These are phyloP conservation scores for Clonostachys byssicola DNA, from an alignment of 2,329 filamentous ascomycete genomes.

Conservation along the genomic window DNA sequence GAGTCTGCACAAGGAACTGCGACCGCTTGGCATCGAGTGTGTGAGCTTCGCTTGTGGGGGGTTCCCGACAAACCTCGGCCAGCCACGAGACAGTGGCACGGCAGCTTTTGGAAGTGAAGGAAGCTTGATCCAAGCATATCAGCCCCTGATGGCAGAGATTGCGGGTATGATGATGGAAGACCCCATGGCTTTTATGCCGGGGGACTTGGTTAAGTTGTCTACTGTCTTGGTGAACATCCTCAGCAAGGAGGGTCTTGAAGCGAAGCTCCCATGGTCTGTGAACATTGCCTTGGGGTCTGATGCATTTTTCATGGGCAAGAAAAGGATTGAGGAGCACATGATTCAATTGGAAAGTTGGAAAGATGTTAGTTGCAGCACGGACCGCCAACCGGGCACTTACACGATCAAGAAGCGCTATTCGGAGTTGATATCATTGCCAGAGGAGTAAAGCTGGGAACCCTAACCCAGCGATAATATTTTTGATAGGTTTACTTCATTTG, in stretches of 20 bases:
- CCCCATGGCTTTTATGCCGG: conserved; percentile 15
- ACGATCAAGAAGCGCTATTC: too few species aligned
- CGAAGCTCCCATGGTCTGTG: conserved; percentile 13
- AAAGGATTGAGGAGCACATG: conserved; percentile 12
- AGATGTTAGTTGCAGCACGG: conserved; percentile 13
- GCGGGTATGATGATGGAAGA: conserved; percentile 11
- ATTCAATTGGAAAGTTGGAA: conserved; percentile 13
- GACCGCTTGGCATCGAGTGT: conserved; percentile 15
- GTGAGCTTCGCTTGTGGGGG: conserved; percentile 24
- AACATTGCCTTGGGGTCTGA: conserved; percentile 23
- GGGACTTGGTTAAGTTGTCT: conserved; percentile 14
- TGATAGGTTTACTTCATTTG: too few species aligned
- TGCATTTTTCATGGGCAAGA: conserved; percentile 11
- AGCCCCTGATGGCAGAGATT: conserved; percentile 10
- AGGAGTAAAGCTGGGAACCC: too few species aligned
- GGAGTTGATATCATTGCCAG: too few species aligned
- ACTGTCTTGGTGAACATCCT: conserved; percentile 16
- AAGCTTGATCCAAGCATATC: conserved; percentile 10
- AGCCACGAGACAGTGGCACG: conserved; percentile 11
- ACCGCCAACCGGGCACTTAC: conserved; percentile 2
- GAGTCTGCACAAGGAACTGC: conserved; percentile 18
- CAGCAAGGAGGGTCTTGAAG: conserved; percentile 15
- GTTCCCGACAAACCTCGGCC: conserved; percentile 17
- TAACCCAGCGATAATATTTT: too few species aligned
- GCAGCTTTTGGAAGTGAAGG: conserved; percentile 6